Base-by-base conservation (phyloP, 768 basidiomycete species). In the Russula vinacea region DNA sequence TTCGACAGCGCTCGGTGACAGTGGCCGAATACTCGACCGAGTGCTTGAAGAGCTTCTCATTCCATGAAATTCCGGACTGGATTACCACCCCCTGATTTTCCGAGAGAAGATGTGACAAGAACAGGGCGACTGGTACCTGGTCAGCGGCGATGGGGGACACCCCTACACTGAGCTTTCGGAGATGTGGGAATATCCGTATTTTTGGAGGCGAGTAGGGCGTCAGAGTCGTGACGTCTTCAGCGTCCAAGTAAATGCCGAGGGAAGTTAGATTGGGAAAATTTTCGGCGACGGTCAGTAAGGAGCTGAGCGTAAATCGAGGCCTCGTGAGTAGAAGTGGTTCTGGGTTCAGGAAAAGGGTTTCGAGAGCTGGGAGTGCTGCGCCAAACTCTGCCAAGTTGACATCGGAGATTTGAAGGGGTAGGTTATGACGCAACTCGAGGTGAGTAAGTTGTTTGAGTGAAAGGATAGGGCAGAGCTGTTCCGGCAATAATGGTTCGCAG, bases 341-440 rank as follows among this genome's bases (percentile, higher is more conserved):
- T 13, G 60, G 60, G 39, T 68, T 68, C 49, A 68, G 50, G 44
- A 60, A 56, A 29, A 68, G 66, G 50, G 57, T 50, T 26, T 58
- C 55, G 24, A 68, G 29, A 1, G 42, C 39, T n/a, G 68, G 68
- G 13, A 68, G 58, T 14, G 58, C 66, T 42, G 39, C 51, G 44
- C 58, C 62, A 42, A 68, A 47, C 60, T 68, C 66, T 26, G 55
- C 32, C 16, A 68, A 44, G 40, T 67, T 58, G 26, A 3, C 58
- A 26, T 67, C 66, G 58, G 66, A 67, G 66, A 68, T 49, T 24
- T 60, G 44, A 24, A 68, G 54, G 54, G 68, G 68, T 32, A 63
- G 37, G 22, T 67, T 68, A 55, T 68, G 68, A n/a, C 66, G 66
- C 49, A 68, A 42, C 37, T 68, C 68, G 5, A 68, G 68, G 42